Evolutionary conservation across 805 yeast genomes (phyloP), one percentile per base, ranked within the genome.

Genomic region (Vanderwaltozyma polyspora): DNA sequence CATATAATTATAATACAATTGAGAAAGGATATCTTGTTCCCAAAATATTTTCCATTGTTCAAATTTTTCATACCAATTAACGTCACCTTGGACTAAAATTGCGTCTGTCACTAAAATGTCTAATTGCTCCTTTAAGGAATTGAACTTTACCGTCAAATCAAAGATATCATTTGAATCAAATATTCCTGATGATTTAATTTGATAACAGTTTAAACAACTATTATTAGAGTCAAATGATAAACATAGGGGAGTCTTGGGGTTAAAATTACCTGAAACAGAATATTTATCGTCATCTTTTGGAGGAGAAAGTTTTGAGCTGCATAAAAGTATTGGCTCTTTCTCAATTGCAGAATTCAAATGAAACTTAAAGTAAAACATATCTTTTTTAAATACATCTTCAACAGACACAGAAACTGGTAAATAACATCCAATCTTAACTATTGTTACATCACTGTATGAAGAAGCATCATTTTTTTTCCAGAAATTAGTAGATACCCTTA

Each of bases 371-470:
- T 40, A 49, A 24, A 54, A 49, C 4, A 41, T 28, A 21, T 48
- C 52, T 17, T 36, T 47, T 25, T 49, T 48, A 33, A 48, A 49
- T 15, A 54, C 49, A 29, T 57, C 60, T 34, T 55, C 60, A 6
- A 55, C 57, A 6, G 59, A 50, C 7, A 57, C 58, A 8, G 55
- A 50, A 1, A 57, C 34, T 3, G 59, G 57, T 8, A 55, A 37
- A 27, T 41, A 39, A 25, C 52, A 44, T 16, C 44, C 36, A 6
- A 51, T 37, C 6, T 28, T 19, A 5, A 42, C 25, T 4, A 26
- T 13, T 21, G 41, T 41, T 4, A 28, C 25, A 24, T 52, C 57
- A 15, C 40, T 43, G 34, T 36, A 51, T 7, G 18, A 22, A 4
- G 15, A 33, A 5, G 36, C 33, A n/a, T 35, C 31, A 5, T 26